Evolutionary conservation across 1,284 basidiomycete genomes (phyloP).

Genomic region (Nidula niveotomentosa): DNA sequence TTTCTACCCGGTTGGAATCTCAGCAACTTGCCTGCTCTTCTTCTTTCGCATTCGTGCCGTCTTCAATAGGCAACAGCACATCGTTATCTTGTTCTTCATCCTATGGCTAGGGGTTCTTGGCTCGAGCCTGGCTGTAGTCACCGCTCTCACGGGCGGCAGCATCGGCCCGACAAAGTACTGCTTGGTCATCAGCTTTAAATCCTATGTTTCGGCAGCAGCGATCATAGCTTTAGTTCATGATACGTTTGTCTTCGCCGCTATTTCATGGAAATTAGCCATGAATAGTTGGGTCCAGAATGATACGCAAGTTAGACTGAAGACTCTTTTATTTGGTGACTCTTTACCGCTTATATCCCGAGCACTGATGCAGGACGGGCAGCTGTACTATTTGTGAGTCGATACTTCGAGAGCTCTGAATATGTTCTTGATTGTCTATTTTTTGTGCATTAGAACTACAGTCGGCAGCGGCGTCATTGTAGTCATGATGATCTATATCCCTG

Average conservation of each 20-base stretch:
- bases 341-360: background rate
- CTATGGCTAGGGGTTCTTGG: slow-evolving; percentile 1
- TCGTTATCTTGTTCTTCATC: background rate
- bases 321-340: background rate
- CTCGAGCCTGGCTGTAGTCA: background rate
- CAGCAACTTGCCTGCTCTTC: background rate
- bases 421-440: background rate
- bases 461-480: slow-evolving; percentile 7
- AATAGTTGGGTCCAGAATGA: background rate
- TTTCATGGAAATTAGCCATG: background rate
- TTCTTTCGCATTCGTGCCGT: slow-evolving; percentile 4
- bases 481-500: slow-evolving; percentile 4
- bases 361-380: background rate
- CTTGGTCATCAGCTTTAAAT: background rate
- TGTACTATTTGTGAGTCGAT: background rate
- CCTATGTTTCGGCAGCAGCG: background rate
- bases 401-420: background rate
- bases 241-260: background rate
- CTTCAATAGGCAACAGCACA: background rate
- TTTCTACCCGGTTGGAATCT: background rate
- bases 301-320: background rate
- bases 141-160: background rate
- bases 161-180: background rate
- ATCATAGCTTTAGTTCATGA: background rate
- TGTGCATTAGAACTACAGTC: slow-evolving; percentile 6